A percentile compares a stretch with the other conserved stretches of the same genome.
These are phyloP conservation scores for Solanum tarijense DNA, from an alignment of 257 asterid species.

Conservation along the genomic window DNA sequence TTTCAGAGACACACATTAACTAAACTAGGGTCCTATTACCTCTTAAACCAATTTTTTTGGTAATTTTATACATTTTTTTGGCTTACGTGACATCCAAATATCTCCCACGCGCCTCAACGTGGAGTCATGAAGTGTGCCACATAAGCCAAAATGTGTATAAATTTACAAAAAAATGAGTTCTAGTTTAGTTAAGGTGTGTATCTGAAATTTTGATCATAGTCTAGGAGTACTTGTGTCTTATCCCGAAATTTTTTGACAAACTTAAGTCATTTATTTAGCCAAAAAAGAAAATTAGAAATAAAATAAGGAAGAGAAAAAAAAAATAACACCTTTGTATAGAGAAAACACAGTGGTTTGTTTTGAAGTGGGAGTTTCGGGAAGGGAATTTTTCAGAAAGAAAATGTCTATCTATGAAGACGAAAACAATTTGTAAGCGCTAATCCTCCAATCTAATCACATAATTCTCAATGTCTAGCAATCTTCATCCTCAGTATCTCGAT, in stretches of 20 bases:
- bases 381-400: background rate
- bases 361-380: background rate
- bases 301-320: background rate
- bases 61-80: too few species aligned
- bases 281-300: background rate
- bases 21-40: too few species aligned
- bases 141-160: too few species aligned
- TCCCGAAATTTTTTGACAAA: background rate
- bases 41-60: too few species aligned
- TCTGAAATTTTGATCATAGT: too few species aligned
- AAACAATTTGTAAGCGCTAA: background rate
- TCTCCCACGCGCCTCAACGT: too few species aligned
- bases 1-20: too few species aligned
- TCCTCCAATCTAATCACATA: background rate
- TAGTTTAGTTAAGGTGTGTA: too few species aligned
- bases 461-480: background rate
- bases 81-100: too few species aligned
- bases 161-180: too few species aligned
- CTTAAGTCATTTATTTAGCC: background rate
- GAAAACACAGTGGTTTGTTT: background rate
- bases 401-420: slow-evolving; percentile 37
- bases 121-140: too few species aligned
- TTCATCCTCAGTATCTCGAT: background rate
- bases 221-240: too few species aligned
- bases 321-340: background rate